These are phyloP conservation scores for Aspergillus campestris DNA, from an alignment of 495 filamentous ascomycete species.

Conservation along the genomic window DNA sequence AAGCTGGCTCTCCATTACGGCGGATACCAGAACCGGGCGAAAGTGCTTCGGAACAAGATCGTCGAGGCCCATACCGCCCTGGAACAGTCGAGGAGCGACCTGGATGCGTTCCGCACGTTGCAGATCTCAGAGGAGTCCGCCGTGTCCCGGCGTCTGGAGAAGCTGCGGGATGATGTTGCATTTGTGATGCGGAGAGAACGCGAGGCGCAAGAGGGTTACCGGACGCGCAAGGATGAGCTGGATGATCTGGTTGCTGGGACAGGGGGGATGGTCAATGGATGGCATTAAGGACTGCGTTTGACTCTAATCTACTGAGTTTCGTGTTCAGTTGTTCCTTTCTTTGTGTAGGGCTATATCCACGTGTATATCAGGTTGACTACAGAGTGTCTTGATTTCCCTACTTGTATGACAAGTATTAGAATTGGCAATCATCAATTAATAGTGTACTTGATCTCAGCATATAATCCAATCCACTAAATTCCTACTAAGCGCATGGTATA, in stretches of 20 bases:
- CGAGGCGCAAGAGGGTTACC: conserved; percentile 84
- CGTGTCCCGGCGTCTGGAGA: conserved; percentile 62
- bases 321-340: neutral
- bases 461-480: too few species aligned
- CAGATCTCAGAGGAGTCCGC: conserved; percentile 72
- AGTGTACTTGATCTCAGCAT: too few species aligned
- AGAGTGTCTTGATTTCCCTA: neutral
- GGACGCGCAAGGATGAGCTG: conserved; percentile 67
- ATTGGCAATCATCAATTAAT: too few species aligned
- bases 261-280: conserved; percentile 33
- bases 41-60: conserved; percentile 72
- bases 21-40: conserved; percentile 83
- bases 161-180: conserved; percentile 69
- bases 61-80: conserved; percentile 69
- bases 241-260: conserved; percentile 45
- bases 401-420: too few species aligned
- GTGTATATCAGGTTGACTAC: neutral
- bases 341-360: neutral
- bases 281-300: conserved; percentile 22
- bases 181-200: conserved; percentile 77
- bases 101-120: conserved; percentile 68
- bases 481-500: too few species aligned
- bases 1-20: conserved; percentile 83
- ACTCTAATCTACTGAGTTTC: too few species aligned
- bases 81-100: conserved; percentile 58